Base-by-base conservation (phyloP, 2,329 filamentous ascomycete genomes). In the Coccinonectria pachysandricola region DNA sequence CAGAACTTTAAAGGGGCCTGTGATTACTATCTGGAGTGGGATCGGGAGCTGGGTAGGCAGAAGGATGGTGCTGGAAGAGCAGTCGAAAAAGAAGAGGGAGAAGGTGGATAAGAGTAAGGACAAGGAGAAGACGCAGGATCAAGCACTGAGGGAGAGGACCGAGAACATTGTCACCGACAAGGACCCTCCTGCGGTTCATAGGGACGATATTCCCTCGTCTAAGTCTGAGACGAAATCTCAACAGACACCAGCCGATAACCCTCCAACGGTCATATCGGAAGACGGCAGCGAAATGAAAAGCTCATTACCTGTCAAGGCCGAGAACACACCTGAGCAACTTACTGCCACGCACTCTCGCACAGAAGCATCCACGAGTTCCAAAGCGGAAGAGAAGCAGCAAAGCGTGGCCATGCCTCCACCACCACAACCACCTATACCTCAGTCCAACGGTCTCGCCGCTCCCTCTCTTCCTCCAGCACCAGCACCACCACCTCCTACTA, bases 1-100 rank as follows among this genome's bases (percentile, higher is more conserved):
- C 50, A 75, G 87, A 24, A 84, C 81, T 26, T 68, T 96, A 7
- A 78, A 88, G 28, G 91, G 91, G 0, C 85, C 91, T 0, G 84
- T 95, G 8, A 77, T 95, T 21, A 84, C 83, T 3, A 88, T 82
- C 53, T 95, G 87, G 79, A 96, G 87, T 53, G 91, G 88, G n/a
- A 71, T 84, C 36, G 82, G 82, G 17, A 74, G 83, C 43, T 88
- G 84, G 70, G 68, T 85, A 19, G 82, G 83, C 20, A 76, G 71
- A 19, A 66, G 65, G 2, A 65, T 76, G 35, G 66, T 77, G 34
- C 71, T 77, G 43, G 71, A 76, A 46, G 71, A 76, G 45, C 72
- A 70, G 44, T 62, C 64, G 38, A 77, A 75, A 48, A 61, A 64
- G 52, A 77, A 74, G 49, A 56, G 62, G 31, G 58, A 60, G 24